These are phyloP conservation scores for Boletellus deceptivus DNA, from an alignment of 1,284 basidiomycete species.

Conservation along the genomic window DNA sequence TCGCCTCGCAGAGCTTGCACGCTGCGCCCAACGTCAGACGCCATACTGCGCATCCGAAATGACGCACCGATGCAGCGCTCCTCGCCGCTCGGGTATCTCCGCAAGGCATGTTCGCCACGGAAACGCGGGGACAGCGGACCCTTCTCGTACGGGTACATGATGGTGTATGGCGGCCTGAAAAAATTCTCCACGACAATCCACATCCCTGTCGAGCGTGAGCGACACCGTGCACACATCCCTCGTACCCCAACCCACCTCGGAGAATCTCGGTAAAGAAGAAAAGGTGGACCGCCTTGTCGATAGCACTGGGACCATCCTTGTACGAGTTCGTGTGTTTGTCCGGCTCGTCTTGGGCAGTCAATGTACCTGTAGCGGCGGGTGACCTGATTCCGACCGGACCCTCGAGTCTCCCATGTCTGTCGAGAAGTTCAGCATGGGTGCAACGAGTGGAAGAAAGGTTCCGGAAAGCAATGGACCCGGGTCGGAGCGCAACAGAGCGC, in stretches of 20 bases:
- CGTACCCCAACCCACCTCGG: conserved; percentile 62
- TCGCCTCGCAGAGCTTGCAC: conserved; percentile 99
- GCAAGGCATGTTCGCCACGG: conserved; percentile 98
- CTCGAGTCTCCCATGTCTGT: conserved; percentile 19
- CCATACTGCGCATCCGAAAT: neutral
- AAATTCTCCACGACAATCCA: conserved; percentile 99
- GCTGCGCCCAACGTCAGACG: conserved; percentile 48
- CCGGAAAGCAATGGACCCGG: conserved; percentile 46
- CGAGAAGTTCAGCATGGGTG: conserved; percentile 22
- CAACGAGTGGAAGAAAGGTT: conserved; percentile 24
- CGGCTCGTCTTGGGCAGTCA: conserved; percentile 43
- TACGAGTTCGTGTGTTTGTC: conserved; percentile 64
- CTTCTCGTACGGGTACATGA: conserved; percentile 98
- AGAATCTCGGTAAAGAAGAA: conserved; percentile 99
- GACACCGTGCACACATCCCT: neutral
- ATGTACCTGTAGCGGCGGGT: conserved; percentile 38
- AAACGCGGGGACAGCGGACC: conserved; percentile 97
- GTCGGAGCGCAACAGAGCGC: conserved; percentile 30
- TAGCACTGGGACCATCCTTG: conserved; percentile 78
- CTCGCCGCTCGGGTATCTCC: conserved; percentile 97
- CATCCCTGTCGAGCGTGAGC: conserved; percentile 66
- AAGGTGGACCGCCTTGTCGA: conserved; percentile 94
- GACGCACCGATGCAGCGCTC: conserved; percentile 94
- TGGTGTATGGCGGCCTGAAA: conserved; percentile 97
- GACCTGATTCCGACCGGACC: conserved; percentile 32